Conservation (phyloP, 805 yeast species). For the Candida saitoana region DNA sequence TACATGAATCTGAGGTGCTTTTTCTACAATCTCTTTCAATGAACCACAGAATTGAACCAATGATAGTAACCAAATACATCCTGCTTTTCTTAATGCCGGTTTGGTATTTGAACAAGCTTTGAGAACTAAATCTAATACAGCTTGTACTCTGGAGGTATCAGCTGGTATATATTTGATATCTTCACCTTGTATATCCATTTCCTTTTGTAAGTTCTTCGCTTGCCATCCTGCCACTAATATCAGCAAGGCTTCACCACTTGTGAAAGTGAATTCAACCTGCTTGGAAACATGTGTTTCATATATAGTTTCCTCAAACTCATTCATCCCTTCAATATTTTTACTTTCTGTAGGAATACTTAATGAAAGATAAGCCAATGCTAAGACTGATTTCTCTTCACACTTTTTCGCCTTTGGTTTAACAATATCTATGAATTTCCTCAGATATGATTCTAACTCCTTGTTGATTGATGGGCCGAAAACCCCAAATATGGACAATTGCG, state of each 20-base stretch:
- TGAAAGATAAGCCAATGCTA: slow-evolving; percentile 54
- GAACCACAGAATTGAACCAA: slow-evolving; percentile 70
- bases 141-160: slow-evolving; percentile 16
- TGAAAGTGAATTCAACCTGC: slow-evolving; percentile 70
- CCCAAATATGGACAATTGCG: slow-evolving; percentile 46
- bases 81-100: slow-evolving; percentile 68
- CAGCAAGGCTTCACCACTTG: slow-evolving; percentile 80
- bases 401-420: slow-evolving; percentile 45
- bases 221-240: slow-evolving; percentile 73
- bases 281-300: slow-evolving; percentile 61
- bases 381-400: slow-evolving; percentile 55
- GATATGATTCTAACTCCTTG: slow-evolving; percentile 6
- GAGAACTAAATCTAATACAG: slow-evolving; percentile 48
- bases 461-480: slow-evolving; percentile 33
- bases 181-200: slow-evolving; percentile 51
- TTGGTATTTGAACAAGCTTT: slow-evolving; percentile 57
- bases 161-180: slow-evolving; percentile 14
- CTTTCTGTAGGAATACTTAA: slow-evolving; percentile 21
- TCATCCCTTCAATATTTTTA: slow-evolving; percentile 13
- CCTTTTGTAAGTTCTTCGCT: slow-evolving; percentile 49
- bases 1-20: slow-evolving; percentile 61
- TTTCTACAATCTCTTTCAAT: slow-evolving; percentile 30
- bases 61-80: slow-evolving; percentile 84
- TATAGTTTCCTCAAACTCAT: slow-evolving; percentile 41
- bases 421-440: slow-evolving; percentile 13